Conservation (phyloP, 371 early-diverging fungal genomes). For the Gilbertella persicaria region DNA sequence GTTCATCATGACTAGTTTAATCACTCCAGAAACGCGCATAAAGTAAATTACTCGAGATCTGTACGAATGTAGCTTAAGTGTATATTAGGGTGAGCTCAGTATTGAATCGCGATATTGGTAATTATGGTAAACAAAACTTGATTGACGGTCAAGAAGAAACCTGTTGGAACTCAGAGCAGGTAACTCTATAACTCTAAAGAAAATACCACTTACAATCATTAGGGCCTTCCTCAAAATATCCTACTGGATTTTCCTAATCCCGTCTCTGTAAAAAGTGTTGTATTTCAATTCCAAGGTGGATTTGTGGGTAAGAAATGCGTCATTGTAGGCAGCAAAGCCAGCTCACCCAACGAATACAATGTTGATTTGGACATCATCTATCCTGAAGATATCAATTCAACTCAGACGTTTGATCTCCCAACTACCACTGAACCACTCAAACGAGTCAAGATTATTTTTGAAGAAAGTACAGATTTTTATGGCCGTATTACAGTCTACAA, state of each 20-base stretch:
- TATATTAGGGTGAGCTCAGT: constrained; percentile 84
- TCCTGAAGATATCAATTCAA: constrained; percentile 71
- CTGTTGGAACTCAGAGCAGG: constrained; percentile 95
- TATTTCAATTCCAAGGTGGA: constrained; percentile 90
- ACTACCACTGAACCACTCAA: constrained; percentile 21
- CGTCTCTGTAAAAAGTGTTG: constrained; percentile 47
- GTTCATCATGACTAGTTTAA: constrained; percentile 44
- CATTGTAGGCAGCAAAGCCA: constrained; percentile 37
- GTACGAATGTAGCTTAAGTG: not conserved
- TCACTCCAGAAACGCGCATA: constrained; percentile 57
- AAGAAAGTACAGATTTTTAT: constrained; percentile 84
- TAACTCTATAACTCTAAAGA: constrained; percentile 23
- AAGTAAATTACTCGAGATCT: constrained; percentile 39
- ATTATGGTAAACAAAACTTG: constrained; percentile 82
- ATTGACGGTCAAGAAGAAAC: constrained; percentile 80
- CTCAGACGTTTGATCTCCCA: constrained; percentile 29
- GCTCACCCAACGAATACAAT: constrained; percentile 48
- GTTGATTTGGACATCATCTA: constrained; percentile 50
- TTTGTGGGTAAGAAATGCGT: constrained; percentile 80
- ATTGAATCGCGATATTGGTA: constrained; percentile 73
- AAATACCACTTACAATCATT: constrained; percentile 25
- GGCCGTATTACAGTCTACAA: constrained; percentile 86
- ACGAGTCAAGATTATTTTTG: constrained; percentile 70
- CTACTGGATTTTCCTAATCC: constrained; percentile 66
- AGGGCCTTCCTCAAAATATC: constrained; percentile 83